Evolutionary conservation across 305 asterid genomes (phyloP), one percentile per base, ranked within the genome.

Genomic region (Fraxinus dipetala): DNA sequence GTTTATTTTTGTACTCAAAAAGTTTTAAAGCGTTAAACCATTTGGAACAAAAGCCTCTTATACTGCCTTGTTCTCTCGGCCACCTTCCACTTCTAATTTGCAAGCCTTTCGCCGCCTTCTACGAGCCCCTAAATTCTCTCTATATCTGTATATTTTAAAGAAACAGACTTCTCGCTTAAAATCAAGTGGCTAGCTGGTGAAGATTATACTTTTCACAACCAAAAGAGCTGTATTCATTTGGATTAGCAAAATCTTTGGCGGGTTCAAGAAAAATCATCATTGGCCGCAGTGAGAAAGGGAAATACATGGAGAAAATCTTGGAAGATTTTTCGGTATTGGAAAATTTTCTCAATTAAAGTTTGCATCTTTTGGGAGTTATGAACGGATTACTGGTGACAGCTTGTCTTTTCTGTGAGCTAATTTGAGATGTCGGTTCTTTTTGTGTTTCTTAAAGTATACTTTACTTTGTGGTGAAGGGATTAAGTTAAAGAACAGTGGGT

Each of bases 51-150:
- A 70, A 56, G 83, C 78, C 1, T 28, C 30, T 56, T 67, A 54
- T 74, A 73, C 77, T 81, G 67, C 80, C 80, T 67, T 81, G 79
- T 76, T 86, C 65, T 82, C 85, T 85, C 84, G 35, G 93, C 86
- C 83, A 89, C 83, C 88, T 78, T 63, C 36, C 35, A 67, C 36
- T 28, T 76, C 83, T 78, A 84, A 80, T 80, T 81, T 56, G 70
- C 86, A 67, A 84, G 72, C 82, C 88, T 85, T 83, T 78, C 90
- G 89, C 91, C 91, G 86, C 36, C 89, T 85, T 86, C 86, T 69
- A 78, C 84, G 80, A 74, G 63, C 45, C 65, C 78, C 83, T 72
- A 69, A 20, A 76, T 26, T 76, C 67, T 77, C 61, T 35, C 4
- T 69, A 69, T 22, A 45, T 82, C 61, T 67, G 31, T 11, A 30